phyloP scores from a whole-genome alignment of 441 rosid species.

The Lagerstroemia fauriei region DNA sequence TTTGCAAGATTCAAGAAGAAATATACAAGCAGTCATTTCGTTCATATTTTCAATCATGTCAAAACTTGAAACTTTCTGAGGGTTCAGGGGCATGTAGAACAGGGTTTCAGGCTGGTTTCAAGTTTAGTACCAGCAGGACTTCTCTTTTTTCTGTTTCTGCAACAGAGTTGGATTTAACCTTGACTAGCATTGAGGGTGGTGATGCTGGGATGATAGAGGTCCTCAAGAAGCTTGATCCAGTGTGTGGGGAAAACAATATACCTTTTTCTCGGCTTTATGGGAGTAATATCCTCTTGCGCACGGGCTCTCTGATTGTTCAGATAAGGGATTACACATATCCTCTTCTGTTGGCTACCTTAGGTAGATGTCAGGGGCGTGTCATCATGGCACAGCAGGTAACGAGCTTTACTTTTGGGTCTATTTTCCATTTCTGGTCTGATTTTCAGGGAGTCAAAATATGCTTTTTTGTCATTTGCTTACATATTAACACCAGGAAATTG shows the following conservation, averaged over 20 bases:
- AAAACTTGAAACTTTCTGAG: slow-evolving; percentile 62
- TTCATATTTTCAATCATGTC: slow-evolving; percentile 88
- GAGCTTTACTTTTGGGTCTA: slow-evolving; percentile 12
- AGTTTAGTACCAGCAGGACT: slow-evolving; percentile 68
- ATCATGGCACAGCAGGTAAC: slow-evolving; percentile 97
- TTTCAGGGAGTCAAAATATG: slow-evolving; percentile 1
- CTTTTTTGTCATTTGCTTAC: not conserved
- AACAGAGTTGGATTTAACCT: slow-evolving; percentile 78
- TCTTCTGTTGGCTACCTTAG: slow-evolving; percentile 74
- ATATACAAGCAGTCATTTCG: slow-evolving; percentile 71
- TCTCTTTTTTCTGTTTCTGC: slow-evolving; percentile 84
- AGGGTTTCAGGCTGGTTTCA: slow-evolving; percentile 94
- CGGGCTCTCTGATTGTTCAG: slow-evolving; percentile 64
- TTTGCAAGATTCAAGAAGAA: slow-evolving; percentile 66
- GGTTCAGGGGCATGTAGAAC: slow-evolving; percentile 86
- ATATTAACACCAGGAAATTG: not conserved
- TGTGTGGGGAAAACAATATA: slow-evolving; percentile 65
- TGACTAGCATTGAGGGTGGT: slow-evolving; percentile 83
- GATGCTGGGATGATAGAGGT: slow-evolving; percentile 88
- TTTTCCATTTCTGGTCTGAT: slow-evolving; percentile 2
- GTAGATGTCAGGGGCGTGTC: slow-evolving; percentile 86
- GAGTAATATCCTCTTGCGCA: slow-evolving; percentile 60
- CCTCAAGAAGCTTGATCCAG: slow-evolving; percentile 85
- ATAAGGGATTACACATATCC: slow-evolving; percentile 85
- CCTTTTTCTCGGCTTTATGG: slow-evolving; percentile 97